A percentile compares a stretch with the other conserved stretches of the same genome.
phyloP scores from a whole-genome alignment of 2,329 filamentous ascomycete species.

The Tricladium varicosporioides region DNA sequence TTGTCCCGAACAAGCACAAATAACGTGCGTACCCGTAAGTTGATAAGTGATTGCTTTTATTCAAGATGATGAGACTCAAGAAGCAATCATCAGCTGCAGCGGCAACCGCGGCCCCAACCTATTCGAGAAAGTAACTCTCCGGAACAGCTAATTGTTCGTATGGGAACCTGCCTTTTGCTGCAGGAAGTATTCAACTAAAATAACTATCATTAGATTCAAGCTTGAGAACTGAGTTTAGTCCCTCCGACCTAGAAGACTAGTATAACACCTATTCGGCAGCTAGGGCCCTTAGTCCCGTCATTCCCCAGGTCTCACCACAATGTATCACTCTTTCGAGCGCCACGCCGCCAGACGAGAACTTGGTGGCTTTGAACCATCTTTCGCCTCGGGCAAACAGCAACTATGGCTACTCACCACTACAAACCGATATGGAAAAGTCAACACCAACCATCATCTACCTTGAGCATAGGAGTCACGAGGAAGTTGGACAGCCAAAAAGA shows the following conservation, averaged over 20 bases:
- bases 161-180: neutral
- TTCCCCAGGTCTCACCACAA: slow-evolving; percentile 12
- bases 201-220: neutral
- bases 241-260: neutral
- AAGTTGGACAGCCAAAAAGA: neutral
- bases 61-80: neutral
- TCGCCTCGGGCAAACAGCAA: neutral
- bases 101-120: neutral
- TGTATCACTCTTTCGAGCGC: neutral
- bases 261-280: neutral
- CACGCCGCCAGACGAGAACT: slow-evolving; percentile 1
- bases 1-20: slow-evolving; percentile 1
- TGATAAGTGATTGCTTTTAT: slow-evolving; percentile 12
- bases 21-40: slow-evolving; percentile 17
- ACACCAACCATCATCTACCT: neutral
- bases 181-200: neutral
- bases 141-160: neutral
- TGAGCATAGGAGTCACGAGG: neutral
- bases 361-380: neutral
- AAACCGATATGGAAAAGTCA: neutral
- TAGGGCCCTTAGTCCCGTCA: neutral
- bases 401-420: neutral
- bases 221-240: neutral
- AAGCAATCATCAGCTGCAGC: slow-evolving; percentile 11
- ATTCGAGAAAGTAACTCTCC: neutral